Evolutionary conservation across 768 basidiomycete genomes (phyloP).

Genomic region (Russula sp.): DNA sequence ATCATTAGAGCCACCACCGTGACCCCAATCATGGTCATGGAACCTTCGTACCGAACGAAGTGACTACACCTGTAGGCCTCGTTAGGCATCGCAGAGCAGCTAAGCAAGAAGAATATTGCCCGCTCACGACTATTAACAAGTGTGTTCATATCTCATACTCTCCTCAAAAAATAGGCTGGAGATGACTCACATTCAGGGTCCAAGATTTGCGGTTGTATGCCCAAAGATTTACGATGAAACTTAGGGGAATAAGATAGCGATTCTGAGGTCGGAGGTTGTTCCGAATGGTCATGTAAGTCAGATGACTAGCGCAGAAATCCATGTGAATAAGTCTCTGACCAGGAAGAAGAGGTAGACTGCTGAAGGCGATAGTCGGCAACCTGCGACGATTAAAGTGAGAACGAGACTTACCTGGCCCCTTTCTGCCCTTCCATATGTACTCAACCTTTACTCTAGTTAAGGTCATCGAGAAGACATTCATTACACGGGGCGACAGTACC

Average conservation of each 20-base stretch:
- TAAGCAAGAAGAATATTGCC: too few species aligned
- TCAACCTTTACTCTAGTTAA: constrained; percentile 32
- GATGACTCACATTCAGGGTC: constrained; percentile 16
- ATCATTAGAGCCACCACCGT: constrained; percentile 50
- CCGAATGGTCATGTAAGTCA: neutral
- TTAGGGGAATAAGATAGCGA: constrained; percentile 55
- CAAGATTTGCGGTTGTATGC: constrained; percentile 25
- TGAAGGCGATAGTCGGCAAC: constrained; percentile 6
- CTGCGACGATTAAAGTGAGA: neutral
- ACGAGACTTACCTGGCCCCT: constrained; percentile 36
- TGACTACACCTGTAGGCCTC: constrained; percentile 18
- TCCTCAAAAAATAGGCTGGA: neutral
- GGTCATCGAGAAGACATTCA: neutral
- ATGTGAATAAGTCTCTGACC: constrained; percentile 23
- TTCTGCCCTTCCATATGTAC: constrained; percentile 45
- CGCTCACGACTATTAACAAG: neutral
- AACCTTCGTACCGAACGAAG: constrained; percentile 30
- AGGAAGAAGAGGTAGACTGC: constrained; percentile 33
- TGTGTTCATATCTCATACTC: too few species aligned
- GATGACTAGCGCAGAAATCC: neutral
- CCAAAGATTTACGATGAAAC: constrained; percentile 49
- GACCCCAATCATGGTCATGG: constrained; percentile 47
- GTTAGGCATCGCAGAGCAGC: neutral
- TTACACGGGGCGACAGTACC: constrained; percentile 20
- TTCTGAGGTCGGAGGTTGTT: constrained; percentile 35